Conservation (phyloP, 2,329 filamentous ascomycete genomes). For the Aspergillus awamori region DNA sequence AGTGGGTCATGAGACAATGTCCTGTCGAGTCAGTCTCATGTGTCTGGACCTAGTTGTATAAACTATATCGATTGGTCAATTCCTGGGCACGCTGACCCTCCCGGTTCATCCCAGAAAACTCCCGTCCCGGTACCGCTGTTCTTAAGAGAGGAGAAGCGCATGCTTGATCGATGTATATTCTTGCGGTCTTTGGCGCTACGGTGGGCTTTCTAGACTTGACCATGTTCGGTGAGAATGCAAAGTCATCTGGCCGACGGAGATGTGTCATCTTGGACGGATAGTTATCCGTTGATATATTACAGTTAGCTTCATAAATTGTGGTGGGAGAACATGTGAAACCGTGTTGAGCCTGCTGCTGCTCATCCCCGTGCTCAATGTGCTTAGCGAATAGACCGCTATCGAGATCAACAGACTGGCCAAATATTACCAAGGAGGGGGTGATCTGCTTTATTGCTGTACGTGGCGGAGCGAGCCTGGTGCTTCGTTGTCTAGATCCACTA, state of each 20-base stretch:
- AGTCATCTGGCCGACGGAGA: neutral
- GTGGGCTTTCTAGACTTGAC: neutral
- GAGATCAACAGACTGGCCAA: slow-evolving; percentile 21
- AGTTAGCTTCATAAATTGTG: neutral
- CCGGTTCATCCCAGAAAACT: neutral
- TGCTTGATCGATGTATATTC: neutral
- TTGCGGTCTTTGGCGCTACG: neutral
- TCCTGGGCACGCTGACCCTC: neutral
- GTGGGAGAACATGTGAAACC: neutral
- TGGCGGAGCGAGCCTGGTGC: neutral
- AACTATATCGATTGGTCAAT: neutral
- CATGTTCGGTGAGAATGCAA: neutral
- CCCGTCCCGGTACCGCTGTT: neutral
- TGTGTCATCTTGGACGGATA: neutral
- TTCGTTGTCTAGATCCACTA: neutral
- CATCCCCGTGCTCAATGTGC: neutral
- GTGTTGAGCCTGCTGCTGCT: neutral
- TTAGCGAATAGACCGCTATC: neutral
- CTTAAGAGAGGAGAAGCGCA: neutral
- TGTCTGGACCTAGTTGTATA: neutral
- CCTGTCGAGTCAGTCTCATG: neutral
- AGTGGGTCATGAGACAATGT: neutral
- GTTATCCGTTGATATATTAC: neutral
- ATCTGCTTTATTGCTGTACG: neutral
- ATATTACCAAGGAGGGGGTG: slow-evolving; percentile 15